Percentiles rank a stretch among this genome's conserved stretches.
phyloP scores from a whole-genome alignment of 192 early-diverging fungal genomes.

The Pilaira anomala region DNA sequence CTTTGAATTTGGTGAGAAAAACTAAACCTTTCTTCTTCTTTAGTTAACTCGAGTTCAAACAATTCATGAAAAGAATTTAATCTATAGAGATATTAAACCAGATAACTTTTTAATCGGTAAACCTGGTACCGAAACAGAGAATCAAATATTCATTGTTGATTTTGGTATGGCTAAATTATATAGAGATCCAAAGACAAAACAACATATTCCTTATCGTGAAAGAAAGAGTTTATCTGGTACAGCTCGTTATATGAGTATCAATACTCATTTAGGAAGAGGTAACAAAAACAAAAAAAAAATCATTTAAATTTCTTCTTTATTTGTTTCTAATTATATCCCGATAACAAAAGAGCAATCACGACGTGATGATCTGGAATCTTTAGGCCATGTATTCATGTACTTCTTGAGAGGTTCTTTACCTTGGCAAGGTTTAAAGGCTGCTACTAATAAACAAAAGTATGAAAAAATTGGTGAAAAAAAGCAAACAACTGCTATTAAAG shows the following conservation, averaged over 20 bases:
- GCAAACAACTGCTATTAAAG: conserved; percentile 82
- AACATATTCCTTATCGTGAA: conserved; percentile 97
- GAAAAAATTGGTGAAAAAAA: conserved; percentile 99
- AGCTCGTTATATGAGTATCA: conserved; percentile 97
- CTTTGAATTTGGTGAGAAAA: no score
- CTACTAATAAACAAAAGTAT: conserved; percentile 99
- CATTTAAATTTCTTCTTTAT: neutral
- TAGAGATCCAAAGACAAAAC: conserved; percentile 91
- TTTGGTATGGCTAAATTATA: conserved; percentile 99
- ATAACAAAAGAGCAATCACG: conserved; percentile 85
- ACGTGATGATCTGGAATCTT: conserved; percentile 94
- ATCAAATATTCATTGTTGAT: conserved; percentile 87
- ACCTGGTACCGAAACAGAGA: conserved; percentile 55
- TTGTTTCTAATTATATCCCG: conserved; percentile 11
- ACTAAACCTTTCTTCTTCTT: neutral
- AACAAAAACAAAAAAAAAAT: conserved; percentile 2
- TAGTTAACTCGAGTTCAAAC: conserved; percentile 79
- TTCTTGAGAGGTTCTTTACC: conserved; percentile 91
- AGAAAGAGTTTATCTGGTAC: conserved; percentile 93
- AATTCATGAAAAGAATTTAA: conserved; percentile 91
- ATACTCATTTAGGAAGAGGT: conserved; percentile 95
- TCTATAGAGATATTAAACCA: conserved; percentile 98
- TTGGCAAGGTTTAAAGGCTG: conserved; percentile 98
- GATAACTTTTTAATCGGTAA: conserved; percentile 97
- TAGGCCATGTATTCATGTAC: conserved; percentile 99